Percentiles rank a stretch among this genome's conserved stretches.
Conservation (phyloP, 2,329 filamentous ascomycete genomes). For the Microsporum audouinii region DNA sequence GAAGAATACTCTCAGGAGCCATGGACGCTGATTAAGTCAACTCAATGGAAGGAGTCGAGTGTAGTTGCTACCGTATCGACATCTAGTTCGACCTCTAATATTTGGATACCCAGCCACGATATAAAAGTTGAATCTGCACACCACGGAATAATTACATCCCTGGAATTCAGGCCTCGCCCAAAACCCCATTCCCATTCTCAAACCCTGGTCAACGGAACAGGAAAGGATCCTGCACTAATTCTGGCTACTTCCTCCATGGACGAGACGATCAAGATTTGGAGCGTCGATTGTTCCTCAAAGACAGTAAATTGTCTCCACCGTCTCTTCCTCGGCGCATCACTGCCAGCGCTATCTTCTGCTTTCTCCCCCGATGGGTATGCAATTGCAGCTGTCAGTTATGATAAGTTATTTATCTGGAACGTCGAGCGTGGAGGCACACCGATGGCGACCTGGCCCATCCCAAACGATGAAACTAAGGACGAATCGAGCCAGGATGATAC, state of each 20-base stretch:
- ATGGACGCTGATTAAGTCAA: conserved; percentile 34
- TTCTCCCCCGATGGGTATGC: conserved; percentile 40
- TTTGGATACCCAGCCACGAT: conserved; percentile 38
- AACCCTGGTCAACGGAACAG: neutral
- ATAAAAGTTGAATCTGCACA: conserved; percentile 31
- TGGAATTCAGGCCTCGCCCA: conserved; percentile 31
- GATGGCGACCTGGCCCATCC: conserved; percentile 31
- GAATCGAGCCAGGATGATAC: conserved; percentile 25
- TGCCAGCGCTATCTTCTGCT: conserved; percentile 31
- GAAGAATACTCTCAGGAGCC: conserved; percentile 19
- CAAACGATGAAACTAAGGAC: conserved; percentile 21
- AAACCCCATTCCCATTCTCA: conserved; percentile 14
- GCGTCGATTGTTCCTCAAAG: conserved; percentile 29
- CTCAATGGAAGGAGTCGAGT: conserved; percentile 20
- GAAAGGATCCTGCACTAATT: conserved; percentile 20
- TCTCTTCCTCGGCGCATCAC: conserved; percentile 26
- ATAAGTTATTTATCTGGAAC: conserved; percentile 38
- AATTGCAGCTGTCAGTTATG: conserved; percentile 35
- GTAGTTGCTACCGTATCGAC: conserved; percentile 28
- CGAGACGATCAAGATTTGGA: conserved; percentile 36
- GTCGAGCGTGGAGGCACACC: conserved; percentile 34
- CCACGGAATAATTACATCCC: conserved; percentile 33
- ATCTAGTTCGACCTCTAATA: conserved; percentile 26
- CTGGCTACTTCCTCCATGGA: conserved; percentile 38
- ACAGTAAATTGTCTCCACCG: conserved; percentile 28